A percentile compares a stretch with the other conserved stretches of the same genome.
These are phyloP conservation scores for Dipodascopsis uninucleata DNA, from an alignment of 805 yeast species.

Conservation along the genomic window DNA sequence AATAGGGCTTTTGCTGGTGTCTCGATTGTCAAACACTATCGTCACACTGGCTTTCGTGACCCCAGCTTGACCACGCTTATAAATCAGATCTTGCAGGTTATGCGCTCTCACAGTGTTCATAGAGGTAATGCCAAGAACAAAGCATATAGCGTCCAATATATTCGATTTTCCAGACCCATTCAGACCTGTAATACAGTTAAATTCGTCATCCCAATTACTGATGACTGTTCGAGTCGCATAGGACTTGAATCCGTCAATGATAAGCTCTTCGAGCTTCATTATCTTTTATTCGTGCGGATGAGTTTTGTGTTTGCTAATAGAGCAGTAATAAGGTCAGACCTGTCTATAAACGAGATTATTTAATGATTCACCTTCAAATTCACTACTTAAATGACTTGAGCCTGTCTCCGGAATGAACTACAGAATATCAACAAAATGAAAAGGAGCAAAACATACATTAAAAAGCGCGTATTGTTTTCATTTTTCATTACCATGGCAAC, in stretches of 20 bases:
- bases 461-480: too few relatives aligned
- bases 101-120: conserved; percentile 95
- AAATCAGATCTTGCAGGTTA: conserved; percentile 86
- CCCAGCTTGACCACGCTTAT: conserved; percentile 97
- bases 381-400: too few relatives aligned
- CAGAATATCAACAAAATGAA: too few relatives aligned
- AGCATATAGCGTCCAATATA: conserved; percentile 93
- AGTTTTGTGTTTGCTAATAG: background rate
- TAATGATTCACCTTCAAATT: too few relatives aligned
- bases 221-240: conserved; percentile 96
- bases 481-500: too few relatives aligned
- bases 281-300: background rate
- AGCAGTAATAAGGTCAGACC: background rate
- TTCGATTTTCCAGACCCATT: conserved; percentile 98
- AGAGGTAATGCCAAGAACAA: conserved; percentile 93
- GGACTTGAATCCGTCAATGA: conserved; percentile 96
- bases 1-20: conserved; percentile 71
- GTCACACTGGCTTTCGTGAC: conserved; percentile 96
- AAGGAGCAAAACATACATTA: too few relatives aligned
- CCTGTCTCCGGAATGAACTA: too few relatives aligned
- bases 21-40: conserved; percentile 86
- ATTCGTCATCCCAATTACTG: conserved; percentile 91
- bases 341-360: too few relatives aligned
- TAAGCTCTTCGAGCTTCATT: conserved; percentile 94
- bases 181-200: conserved; percentile 95